Conservation (phyloP, 1,284 basidiomycete species). For the Marasmius oreades region DNA sequence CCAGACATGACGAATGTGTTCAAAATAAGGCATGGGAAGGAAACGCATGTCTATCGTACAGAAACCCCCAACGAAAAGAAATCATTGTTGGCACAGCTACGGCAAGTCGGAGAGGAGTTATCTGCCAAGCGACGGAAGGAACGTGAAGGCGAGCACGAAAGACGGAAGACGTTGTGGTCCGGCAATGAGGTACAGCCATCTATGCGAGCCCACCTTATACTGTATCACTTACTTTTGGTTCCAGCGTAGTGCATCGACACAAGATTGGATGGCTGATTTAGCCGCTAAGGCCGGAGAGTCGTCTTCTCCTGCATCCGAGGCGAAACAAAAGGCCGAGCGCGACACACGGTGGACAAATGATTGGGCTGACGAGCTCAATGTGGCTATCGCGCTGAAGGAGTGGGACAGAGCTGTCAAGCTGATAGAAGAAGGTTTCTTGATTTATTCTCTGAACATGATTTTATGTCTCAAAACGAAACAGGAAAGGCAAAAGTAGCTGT, state of each 20-base stretch:
- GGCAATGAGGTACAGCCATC: conserved; percentile 55
- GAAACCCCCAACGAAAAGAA: conserved; percentile 85
- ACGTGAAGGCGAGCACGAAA: conserved; percentile 86
- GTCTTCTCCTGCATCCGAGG: conserved; percentile 36
- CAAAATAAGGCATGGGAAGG: conserved; percentile 92
- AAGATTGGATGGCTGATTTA: conserved; percentile 70
- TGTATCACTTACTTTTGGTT: neutral
- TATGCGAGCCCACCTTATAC: no score
- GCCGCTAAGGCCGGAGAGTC: conserved; percentile 49
- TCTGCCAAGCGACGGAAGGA: conserved; percentile 87
- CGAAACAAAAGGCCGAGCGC: conserved; percentile 69
- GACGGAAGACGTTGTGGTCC: conserved; percentile 78
- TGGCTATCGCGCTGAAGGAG: conserved; percentile 85
- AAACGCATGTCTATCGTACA: conserved; percentile 90
- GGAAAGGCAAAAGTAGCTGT: conserved; percentile 63
- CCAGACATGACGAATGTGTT: conserved; percentile 92
- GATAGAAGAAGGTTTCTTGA: conserved; percentile 71
- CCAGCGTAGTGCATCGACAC: conserved; percentile 27
- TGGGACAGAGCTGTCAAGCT: conserved; percentile 86
- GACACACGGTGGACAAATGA: conserved; percentile 86
- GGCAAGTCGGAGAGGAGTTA: conserved; percentile 90
- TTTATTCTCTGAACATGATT: neutral
- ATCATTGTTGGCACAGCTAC: conserved; percentile 79
- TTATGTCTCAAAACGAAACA: conserved; percentile 21
- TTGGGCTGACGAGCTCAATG: conserved; percentile 88